phyloP scores from a whole-genome alignment of 208 protist genomes.

The Acanthamoeba healyi region DNA sequence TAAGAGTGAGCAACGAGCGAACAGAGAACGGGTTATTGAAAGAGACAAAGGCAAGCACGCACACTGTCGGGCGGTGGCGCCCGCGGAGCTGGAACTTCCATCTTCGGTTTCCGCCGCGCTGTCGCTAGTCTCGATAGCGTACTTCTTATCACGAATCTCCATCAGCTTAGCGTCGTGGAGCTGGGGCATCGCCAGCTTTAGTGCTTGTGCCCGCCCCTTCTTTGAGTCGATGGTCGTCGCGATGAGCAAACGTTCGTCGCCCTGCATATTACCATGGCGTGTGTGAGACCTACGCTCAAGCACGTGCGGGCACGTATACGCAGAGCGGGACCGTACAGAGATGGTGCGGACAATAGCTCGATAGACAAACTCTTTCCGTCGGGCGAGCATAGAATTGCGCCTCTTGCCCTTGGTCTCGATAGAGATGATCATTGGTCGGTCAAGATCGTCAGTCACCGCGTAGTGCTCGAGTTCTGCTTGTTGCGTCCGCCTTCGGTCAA shows the following conservation, averaged over 20 bases:
- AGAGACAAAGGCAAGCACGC: too few relatives aligned
- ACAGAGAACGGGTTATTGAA: too few relatives aligned
- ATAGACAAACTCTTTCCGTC: background rate
- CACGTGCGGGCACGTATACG: too few relatives aligned
- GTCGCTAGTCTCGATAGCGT: background rate
- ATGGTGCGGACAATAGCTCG: constrained; percentile 25
- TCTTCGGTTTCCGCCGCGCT: background rate
- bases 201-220: background rate
- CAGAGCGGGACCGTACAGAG: too few relatives aligned
- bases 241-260: constrained; percentile 19
- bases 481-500: too few relatives aligned
- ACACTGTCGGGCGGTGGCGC: background rate
- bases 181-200: background rate
- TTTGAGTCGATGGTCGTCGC: background rate
- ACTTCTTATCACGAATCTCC: background rate
- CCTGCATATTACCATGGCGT: too few relatives aligned
- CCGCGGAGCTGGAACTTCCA: background rate
- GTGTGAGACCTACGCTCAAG: too few relatives aligned
- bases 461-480: constrained; percentile 18
- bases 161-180: constrained; percentile 9
- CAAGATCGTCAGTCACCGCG: constrained; percentile 8
- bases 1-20: too few relatives aligned
- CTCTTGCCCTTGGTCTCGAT: constrained; percentile 23
- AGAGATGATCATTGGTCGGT: constrained; percentile 43
- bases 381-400: background rate